phyloP scores from a whole-genome alignment of 2,329 filamentous ascomycete genomes.

The Botrytis fragariae region DNA sequence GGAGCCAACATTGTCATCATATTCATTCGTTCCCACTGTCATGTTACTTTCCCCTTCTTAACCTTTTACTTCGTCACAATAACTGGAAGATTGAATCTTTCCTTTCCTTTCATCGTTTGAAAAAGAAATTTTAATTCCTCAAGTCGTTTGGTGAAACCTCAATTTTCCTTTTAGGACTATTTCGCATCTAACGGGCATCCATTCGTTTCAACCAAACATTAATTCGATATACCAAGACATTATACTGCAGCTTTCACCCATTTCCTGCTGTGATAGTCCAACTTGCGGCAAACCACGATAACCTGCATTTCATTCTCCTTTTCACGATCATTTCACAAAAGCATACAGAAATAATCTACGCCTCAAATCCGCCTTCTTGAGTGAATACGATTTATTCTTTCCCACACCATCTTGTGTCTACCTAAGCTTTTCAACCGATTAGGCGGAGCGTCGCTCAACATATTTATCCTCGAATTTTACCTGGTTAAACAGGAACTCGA shows the following conservation, averaged over 20 bases:
- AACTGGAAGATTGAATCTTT: background rate
- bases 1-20: background rate
- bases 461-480: slow-evolving; percentile 16
- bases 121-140: background rate
- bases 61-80: background rate
- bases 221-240: slow-evolving; percentile 13
- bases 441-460: slow-evolving; percentile 12
- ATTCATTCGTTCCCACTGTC: background rate
- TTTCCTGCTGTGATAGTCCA: slow-evolving; percentile 12
- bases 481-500: slow-evolving; percentile 9
- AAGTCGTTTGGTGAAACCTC: slow-evolving; percentile 10
- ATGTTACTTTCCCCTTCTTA: background rate
- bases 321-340: background rate
- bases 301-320: slow-evolving; percentile 15
- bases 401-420: slow-evolving; percentile 14
- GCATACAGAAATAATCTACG: slow-evolving; percentile 6
- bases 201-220: slow-evolving; percentile 12
- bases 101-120: background rate
- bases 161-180: background rate
- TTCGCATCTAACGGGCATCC: slow-evolving; percentile 6
- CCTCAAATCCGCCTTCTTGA: background rate
- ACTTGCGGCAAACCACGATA: slow-evolving; percentile 19
- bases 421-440: background rate
- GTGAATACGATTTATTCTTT: background rate
- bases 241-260: slow-evolving; percentile 13